Percentiles rank a stretch among this genome's conserved stretches.
Evolutionary conservation across 441 rosid species (phyloP).

Genomic region (Hura crepitans): DNA sequence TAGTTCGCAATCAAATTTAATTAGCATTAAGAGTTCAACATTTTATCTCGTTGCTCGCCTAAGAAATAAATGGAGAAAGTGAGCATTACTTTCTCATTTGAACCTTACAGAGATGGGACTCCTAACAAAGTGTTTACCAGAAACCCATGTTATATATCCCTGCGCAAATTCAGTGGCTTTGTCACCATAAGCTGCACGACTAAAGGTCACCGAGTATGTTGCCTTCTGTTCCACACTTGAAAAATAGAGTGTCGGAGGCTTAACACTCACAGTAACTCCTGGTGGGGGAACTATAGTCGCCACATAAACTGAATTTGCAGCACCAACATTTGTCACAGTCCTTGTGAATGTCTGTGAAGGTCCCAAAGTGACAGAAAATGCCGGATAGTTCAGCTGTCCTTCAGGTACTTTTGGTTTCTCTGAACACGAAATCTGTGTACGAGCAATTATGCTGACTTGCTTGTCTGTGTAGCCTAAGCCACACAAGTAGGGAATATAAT

Average conservation of each 20-base stretch:
- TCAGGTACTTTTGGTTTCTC: conserved; percentile 18
- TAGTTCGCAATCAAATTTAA: conserved; percentile 3
- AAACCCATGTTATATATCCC: conserved; percentile 38
- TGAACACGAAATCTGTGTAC: conserved; percentile 31
- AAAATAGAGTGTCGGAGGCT: conserved; percentile 34
- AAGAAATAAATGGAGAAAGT: background rate
- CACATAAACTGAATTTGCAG: conserved; percentile 26
- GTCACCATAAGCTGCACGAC: conserved; percentile 8
- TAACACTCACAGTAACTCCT: conserved; percentile 40
- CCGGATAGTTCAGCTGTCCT: conserved; percentile 50
- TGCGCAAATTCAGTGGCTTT: conserved; percentile 22
- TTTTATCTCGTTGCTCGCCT: conserved; percentile 1
- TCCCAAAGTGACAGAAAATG: conserved; percentile 43
- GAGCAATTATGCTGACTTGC: conserved; percentile 28
- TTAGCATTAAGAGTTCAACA: background rate
- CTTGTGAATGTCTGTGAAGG: conserved; percentile 34
- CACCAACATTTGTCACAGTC: conserved; percentile 41
- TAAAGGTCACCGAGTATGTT: conserved; percentile 36
- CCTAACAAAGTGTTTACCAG: conserved; percentile 31
- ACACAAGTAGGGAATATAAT: conserved; percentile 52
- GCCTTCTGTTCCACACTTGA: conserved; percentile 34
- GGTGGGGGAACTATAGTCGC: conserved; percentile 31
- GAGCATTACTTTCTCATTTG: conserved; percentile 11
- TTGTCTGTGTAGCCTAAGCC: conserved; percentile 44
- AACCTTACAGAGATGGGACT: conserved; percentile 42